These are phyloP conservation scores for Chalaropsis ovoidea DNA, from an alignment of 2,329 filamentous ascomycete species.

Conservation along the genomic window DNA sequence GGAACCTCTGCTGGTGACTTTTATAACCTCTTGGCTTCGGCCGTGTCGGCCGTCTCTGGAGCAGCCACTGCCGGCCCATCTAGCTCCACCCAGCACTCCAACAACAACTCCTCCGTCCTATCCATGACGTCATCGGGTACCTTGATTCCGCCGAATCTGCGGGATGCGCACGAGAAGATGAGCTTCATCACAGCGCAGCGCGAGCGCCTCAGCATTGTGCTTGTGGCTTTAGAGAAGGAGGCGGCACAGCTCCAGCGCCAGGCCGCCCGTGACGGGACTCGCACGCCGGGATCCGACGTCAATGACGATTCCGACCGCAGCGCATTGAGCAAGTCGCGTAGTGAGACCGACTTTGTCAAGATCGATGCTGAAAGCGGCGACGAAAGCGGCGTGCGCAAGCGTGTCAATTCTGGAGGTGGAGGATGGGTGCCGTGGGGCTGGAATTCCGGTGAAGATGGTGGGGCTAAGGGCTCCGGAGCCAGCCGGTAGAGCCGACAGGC, in stretches of 20 bases:
- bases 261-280: conserved; percentile 26
- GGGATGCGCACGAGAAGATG: conserved; percentile 54
- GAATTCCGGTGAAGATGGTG: conserved; percentile 28
- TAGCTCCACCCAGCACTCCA: conserved; percentile 28
- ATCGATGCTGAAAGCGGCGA: conserved; percentile 64
- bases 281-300: conserved; percentile 16
- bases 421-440: conserved; percentile 45
- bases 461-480: conserved; percentile 35
- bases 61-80: conserved; percentile 34
- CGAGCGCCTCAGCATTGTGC: conserved; percentile 62
- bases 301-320: conserved; percentile 34
- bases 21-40: conserved; percentile 65
- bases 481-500: conserved; percentile 30
- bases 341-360: conserved; percentile 81
- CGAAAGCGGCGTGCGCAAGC: conserved; percentile 41
- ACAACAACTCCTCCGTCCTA: neutral
- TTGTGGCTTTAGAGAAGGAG: conserved; percentile 71
- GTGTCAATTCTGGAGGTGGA: conserved; percentile 32
- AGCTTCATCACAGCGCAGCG: conserved; percentile 69
- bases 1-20: conserved; percentile 52
- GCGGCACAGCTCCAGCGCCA: conserved; percentile 49
- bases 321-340: conserved; percentile 67
- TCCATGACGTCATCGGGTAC: conserved; percentile 31
- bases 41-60: conserved; percentile 53
- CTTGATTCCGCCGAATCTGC: conserved; percentile 61